phyloP scores from a whole-genome alignment of 2,329 filamentous ascomycete species.

The Raffaelea albimanens region DNA sequence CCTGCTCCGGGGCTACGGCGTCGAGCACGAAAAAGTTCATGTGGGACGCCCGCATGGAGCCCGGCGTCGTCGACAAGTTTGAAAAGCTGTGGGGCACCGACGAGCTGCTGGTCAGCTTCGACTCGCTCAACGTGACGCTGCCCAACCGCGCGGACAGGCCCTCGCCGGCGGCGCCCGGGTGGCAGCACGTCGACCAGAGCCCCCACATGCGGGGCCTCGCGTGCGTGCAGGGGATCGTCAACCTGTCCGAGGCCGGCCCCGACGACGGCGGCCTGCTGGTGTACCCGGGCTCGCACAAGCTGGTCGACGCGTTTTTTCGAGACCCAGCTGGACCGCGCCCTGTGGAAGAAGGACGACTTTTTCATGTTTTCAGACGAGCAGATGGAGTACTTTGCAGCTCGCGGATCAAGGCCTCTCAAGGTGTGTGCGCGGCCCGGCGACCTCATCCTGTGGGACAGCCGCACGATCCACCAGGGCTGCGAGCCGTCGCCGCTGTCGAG shows the following conservation, averaged over 20 bases:
- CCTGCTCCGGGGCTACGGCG: conserved; percentile 1
- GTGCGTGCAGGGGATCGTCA: conserved; percentile 10
- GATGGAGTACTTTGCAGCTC: conserved; percentile 12
- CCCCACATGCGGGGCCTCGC: conserved; percentile 1
- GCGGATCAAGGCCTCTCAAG: conserved; percentile 14
- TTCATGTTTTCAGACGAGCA: conserved; percentile 11
- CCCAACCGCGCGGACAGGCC: neutral
- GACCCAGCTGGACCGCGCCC: conserved; percentile 6
- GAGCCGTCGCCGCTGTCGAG: conserved; percentile 15
- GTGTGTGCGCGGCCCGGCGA: conserved; percentile 24
- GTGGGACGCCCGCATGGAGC: conserved; percentile 7
- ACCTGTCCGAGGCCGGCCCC: conserved; percentile 5
- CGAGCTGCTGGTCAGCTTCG: conserved; percentile 8
- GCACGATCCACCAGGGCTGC: conserved; percentile 25
- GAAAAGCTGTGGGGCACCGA: conserved; percentile 13
- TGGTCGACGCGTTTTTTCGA: conserved; percentile 13
- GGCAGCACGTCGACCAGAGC: conserved; percentile 8
- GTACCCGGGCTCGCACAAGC: neutral
- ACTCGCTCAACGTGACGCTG: conserved; percentile 5
- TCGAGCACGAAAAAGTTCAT: conserved; percentile 2
- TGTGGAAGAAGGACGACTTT: conserved; percentile 18
- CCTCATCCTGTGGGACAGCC: conserved; percentile 25
- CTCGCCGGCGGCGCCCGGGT: neutral
- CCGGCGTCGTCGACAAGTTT: conserved; percentile 12
- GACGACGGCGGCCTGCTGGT: conserved; percentile 6